Base-by-base conservation (phyloP, 2,329 filamentous ascomycete genomes). In the Aureobasidium sp. region DNA sequence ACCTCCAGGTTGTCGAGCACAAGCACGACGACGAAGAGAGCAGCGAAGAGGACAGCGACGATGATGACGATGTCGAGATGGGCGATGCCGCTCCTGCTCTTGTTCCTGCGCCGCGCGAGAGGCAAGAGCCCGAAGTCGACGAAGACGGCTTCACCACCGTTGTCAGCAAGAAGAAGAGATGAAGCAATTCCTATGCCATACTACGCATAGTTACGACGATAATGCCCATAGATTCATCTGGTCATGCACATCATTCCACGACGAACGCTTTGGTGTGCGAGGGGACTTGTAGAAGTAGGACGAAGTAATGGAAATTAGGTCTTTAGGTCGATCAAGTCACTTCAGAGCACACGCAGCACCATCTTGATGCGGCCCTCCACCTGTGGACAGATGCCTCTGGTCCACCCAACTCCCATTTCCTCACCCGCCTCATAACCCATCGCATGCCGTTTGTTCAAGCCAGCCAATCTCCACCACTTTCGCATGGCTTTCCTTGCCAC, bases 381-480 rank as follows among this genome's bases (percentile, higher is more conserved):
- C 60, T 81, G 81, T 0, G 91, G 91, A 60, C 86, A 84, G 71
- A 95, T 92, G 1, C 89, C 87, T 64, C 82, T 84, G 9, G 89
- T 93, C 90, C 90, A 95, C 64, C 86, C 81, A 2, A 81, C 79
- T 38, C 75, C 75, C 33, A 87, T 84, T 54, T 84, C 81, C 62
- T 85, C 84, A 0, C 76, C 80, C 54, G 84, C 78, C 61, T 80
- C 78, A 62, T 89, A 79, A 17, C 81, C 79, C 59, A 76, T 70
- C 6, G 68, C 70, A 10, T 77, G 71, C 38, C 72, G 67, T 0
- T 73, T 78, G 61, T 84, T 78, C 21, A 95, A 75, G 0, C 85
- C 84, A 0, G 87, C 84, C 62, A 84, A 74, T 23, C 81, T 78
- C 68, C 86, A 87, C 90, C 90, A 95, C 67, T 88, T 89, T 21